A percentile compares a stretch with the other conserved stretches of the same genome.
phyloP scores from a whole-genome alignment of 2,329 filamentous ascomycete genomes.

The Paraphaeosphaeria sporulosa region DNA sequence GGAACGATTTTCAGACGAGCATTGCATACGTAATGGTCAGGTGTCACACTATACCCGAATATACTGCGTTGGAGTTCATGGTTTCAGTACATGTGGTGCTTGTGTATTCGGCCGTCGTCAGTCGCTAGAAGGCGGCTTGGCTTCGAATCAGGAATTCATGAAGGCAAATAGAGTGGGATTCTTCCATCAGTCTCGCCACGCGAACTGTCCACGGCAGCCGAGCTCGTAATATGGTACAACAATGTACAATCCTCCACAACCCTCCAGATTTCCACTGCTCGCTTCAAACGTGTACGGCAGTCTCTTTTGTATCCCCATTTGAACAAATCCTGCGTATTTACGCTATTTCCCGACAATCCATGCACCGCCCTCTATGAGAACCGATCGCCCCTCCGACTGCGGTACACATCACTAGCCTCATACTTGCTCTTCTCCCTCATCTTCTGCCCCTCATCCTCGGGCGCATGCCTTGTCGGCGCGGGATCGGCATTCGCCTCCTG shows the following conservation, averaged over 20 bases:
- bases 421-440: slow-evolving; percentile 87
- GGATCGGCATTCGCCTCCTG: slow-evolving; percentile 78
- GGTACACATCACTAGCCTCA: slow-evolving; percentile 78
- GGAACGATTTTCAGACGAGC: slow-evolving; percentile 7
- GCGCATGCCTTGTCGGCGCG: slow-evolving; percentile 84
- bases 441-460: slow-evolving; percentile 71
- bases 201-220: not conserved
- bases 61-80: slow-evolving; percentile 36
- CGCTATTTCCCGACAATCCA: not conserved
- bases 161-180: slow-evolving; percentile 17
- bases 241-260: slow-evolving; percentile 12
- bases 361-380: slow-evolving; percentile 59
- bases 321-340: not conserved
- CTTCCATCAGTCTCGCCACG: slow-evolving; percentile 7
- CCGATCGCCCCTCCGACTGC: slow-evolving; percentile 83
- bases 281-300: not conserved
- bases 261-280: not conserved
- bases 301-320: not conserved
- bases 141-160: not conserved
- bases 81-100: slow-evolving; percentile 1
- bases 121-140: not conserved
- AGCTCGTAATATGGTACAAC: slow-evolving; percentile 20
- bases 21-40: slow-evolving; percentile 4
- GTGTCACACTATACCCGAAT: slow-evolving; percentile 40
- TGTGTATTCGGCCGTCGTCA: not conserved